A percentile compares a stretch with the other conserved stretches of the same genome.
Evolutionary conservation across 2,329 filamentous ascomycete species (phyloP).

Genomic region (Fusarium burgessii): DNA sequence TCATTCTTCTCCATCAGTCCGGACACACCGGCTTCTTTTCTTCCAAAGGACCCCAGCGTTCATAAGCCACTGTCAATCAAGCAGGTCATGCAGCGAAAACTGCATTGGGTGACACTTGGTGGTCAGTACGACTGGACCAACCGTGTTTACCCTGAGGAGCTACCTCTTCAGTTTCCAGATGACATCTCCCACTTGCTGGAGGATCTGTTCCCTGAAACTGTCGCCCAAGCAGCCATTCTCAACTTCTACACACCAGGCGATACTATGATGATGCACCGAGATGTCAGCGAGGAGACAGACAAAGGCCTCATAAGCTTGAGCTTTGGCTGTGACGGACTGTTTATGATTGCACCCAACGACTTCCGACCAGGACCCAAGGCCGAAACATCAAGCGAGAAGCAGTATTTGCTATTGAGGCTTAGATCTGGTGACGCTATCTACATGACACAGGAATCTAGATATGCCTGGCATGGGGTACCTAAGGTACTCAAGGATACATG

Average conservation of each 20-base stretch:
- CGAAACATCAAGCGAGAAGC: conserved; percentile 52
- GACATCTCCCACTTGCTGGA: conserved; percentile 78
- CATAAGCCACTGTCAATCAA: conserved; percentile 79
- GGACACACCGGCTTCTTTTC: conserved; percentile 65
- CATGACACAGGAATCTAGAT: conserved; percentile 84
- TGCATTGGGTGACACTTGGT: conserved; percentile 94
- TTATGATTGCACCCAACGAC: conserved; percentile 78
- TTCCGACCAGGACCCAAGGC: conserved; percentile 35
- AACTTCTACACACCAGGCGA: conserved; percentile 94
- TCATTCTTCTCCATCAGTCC: conserved; percentile 69
- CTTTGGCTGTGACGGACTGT: conserved; percentile 89
- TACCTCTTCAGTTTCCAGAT: conserved; percentile 77
- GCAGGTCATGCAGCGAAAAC: conserved; percentile 79
- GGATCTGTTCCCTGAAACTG: conserved; percentile 79
- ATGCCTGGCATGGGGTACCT: conserved; percentile 95
- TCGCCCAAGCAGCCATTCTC: conserved; percentile 89
- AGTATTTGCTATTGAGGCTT: conserved; percentile 73
- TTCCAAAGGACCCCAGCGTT: conserved; percentile 76
- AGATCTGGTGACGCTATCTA: conserved; percentile 90
- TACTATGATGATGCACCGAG: conserved; percentile 91
- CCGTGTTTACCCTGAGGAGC: conserved; percentile 79
- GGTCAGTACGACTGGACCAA: conserved; percentile 97
- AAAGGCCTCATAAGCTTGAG: conserved; percentile 86
- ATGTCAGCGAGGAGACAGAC: conserved; percentile 88
- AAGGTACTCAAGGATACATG: conserved; percentile 85